These are phyloP conservation scores for Grigorovia jiainica DNA, from an alignment of 805 yeast genomes.

Conservation along the genomic window DNA sequence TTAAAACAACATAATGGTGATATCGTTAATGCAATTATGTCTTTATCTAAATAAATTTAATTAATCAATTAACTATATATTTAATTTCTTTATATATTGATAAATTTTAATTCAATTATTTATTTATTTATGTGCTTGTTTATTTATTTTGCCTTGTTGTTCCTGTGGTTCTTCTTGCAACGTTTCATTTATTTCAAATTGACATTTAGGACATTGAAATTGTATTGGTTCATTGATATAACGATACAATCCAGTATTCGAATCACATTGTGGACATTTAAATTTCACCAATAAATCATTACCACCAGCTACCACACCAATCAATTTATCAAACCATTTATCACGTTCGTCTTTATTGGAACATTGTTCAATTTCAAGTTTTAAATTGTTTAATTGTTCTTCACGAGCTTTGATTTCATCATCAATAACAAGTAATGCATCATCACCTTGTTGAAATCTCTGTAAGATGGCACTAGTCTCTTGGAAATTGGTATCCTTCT, in stretches of 20 bases:
- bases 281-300: constrained; percentile 11
- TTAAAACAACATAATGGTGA: constrained; percentile 83
- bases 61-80: too few species aligned
- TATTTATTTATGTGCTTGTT: too few species aligned
- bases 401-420: constrained; percentile 35
- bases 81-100: too few species aligned
- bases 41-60: constrained; percentile 38
- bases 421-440: constrained; percentile 35
- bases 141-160: too few species aligned
- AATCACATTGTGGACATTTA: constrained; percentile 19
- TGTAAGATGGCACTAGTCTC: constrained; percentile 65
- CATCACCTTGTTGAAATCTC: constrained; percentile 48
- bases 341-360: constrained; percentile 21
- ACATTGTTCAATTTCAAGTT: constrained; percentile 20
- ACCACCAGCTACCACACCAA: constrained; percentile 25
- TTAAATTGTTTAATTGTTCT: constrained; percentile 31
- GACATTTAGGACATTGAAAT: constrained; percentile 24
- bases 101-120: too few species aligned
- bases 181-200: constrained; percentile 9
- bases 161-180: neutral
- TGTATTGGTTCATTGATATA: constrained; percentile 13
- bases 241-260: constrained; percentile 19
- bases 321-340: constrained; percentile 28
- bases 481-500: constrained; percentile 63
- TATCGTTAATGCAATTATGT: constrained; percentile 94